Percentiles rank a stretch among this genome's conserved stretches.
phyloP scores from a whole-genome alignment of 257 asterid species.

The Cordia subcordata region DNA sequence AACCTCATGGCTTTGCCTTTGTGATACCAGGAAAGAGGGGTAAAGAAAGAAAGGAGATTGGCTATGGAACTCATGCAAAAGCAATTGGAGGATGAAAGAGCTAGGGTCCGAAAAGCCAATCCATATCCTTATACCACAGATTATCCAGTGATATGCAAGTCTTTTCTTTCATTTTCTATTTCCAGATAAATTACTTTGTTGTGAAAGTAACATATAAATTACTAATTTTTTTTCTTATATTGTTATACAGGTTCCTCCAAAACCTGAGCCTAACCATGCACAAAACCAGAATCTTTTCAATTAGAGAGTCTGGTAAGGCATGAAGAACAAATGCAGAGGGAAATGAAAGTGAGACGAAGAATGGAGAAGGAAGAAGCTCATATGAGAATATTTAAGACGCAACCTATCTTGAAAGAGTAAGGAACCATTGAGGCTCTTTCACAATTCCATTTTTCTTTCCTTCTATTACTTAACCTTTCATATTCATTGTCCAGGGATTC shows the following conservation, averaged over 20 bases:
- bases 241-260: conserved; percentile 67
- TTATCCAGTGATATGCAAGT: conserved; percentile 66
- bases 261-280: conserved; percentile 94
- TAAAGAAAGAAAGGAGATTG: conserved; percentile 62
- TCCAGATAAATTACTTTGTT: no score
- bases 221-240: neutral
- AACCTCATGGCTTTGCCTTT: neutral
- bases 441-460: neutral
- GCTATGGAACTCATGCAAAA: conserved; percentile 58
- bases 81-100: conserved; percentile 74
- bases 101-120: conserved; percentile 70
- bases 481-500: conserved; percentile 56
- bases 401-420: conserved; percentile 76
- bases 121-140: conserved; percentile 98
- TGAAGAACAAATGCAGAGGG: conserved; percentile 81
- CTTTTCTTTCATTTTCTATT: neutral
- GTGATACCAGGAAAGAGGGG: conserved; percentile 69
- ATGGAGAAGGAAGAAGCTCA: conserved; percentile 74
- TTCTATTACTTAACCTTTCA: neutral
- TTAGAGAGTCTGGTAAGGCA: conserved; percentile 79
- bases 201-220: neutral
- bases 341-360: conserved; percentile 70
- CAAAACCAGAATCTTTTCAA: conserved; percentile 80
- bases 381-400: conserved; percentile 81
- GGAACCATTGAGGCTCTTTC: neutral